phyloP scores from a whole-genome alignment of 169 alveolate genomes.

The Plasmodium gonderi region DNA sequence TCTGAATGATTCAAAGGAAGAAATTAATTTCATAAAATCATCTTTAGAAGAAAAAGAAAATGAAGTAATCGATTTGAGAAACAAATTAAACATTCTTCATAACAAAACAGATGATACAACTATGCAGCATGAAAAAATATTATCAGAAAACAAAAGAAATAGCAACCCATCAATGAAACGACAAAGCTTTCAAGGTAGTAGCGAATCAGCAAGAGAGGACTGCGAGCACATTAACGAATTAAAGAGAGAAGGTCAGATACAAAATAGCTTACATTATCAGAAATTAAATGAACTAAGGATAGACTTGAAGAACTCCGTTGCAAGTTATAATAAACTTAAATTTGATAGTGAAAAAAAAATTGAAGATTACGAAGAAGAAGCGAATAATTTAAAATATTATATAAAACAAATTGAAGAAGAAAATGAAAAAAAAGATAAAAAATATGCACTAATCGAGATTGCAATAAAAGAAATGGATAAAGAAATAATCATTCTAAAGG shows the following conservation, averaged over 20 bases:
- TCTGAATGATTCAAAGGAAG: constrained; percentile 50
- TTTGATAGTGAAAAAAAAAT: constrained; percentile 56
- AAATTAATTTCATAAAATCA: constrained; percentile 1
- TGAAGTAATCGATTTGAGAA: constrained; percentile 2
- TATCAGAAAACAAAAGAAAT: not conserved
- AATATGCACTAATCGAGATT: constrained; percentile 54
- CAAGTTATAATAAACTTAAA: constrained; percentile 52
- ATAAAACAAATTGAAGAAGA: constrained; percentile 50
- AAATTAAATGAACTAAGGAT: constrained; percentile 50
- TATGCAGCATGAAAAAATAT: not conserved
- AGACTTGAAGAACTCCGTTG: constrained; percentile 47
- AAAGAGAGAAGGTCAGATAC: constrained; percentile 1
- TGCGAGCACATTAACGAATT: constrained; percentile 7
- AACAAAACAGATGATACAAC: not conserved
- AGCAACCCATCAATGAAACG: not conserved
- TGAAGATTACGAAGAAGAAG: constrained; percentile 66
- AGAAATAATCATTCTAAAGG: constrained; percentile 45
- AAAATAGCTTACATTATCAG: constrained; percentile 28
- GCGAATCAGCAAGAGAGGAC: not conserved
- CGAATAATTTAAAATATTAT: constrained; percentile 51
- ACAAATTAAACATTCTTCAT: not conserved
- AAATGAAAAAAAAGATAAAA: constrained; percentile 64
- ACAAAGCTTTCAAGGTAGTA: not conserved
- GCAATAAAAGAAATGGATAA: constrained; percentile 74
- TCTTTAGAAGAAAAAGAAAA: constrained; percentile 37